These are phyloP conservation scores for Fraxinus americana DNA, from an alignment of 257 asterid genomes.

Conservation along the genomic window DNA sequence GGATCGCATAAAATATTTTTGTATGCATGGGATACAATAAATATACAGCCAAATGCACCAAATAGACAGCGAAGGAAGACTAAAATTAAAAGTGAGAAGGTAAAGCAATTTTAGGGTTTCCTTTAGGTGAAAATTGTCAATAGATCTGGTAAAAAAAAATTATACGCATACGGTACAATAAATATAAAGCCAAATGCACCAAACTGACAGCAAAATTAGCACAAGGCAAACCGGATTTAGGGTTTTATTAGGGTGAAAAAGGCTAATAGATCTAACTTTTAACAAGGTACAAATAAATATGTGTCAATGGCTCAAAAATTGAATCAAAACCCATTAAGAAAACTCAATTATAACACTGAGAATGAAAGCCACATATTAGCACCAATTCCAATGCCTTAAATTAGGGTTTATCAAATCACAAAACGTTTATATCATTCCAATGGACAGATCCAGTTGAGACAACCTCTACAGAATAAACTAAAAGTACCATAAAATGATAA, in stretches of 20 bases:
- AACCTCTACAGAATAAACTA: slow-evolving; percentile 25
- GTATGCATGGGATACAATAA: slow-evolving; percentile 24
- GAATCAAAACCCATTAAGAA: slow-evolving; percentile 22
- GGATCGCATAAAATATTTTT: slow-evolving; percentile 13
- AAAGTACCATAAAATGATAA: slow-evolving; percentile 32
- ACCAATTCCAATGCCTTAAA: slow-evolving; percentile 20
- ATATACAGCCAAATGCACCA: not conserved
- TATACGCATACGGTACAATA: slow-evolving; percentile 23
- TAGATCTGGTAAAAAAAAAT: not conserved
- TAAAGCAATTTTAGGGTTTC: slow-evolving; percentile 55
- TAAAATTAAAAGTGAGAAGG: not conserved
- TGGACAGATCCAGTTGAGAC: slow-evolving; percentile 16
- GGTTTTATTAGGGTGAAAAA: slow-evolving; percentile 44
- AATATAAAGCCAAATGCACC: not conserved
- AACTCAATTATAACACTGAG: slow-evolving; percentile 9
- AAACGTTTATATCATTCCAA: slow-evolving; percentile 14
- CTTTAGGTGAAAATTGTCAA: slow-evolving; percentile 19
- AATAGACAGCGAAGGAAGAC: slow-evolving; percentile 18
- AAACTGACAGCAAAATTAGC: slow-evolving; percentile 19
- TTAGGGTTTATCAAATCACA: slow-evolving; percentile 57
- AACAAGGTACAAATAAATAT: slow-evolving; percentile 22
- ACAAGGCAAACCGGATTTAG: slow-evolving; percentile 38
- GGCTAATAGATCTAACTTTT: not conserved
- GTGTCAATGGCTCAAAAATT: slow-evolving; percentile 15
- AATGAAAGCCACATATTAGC: not conserved